Evolutionary conservation across 768 basidiomycete genomes (phyloP), one percentile per base, ranked within the genome.

Genomic region (Boletus fagicola): DNA sequence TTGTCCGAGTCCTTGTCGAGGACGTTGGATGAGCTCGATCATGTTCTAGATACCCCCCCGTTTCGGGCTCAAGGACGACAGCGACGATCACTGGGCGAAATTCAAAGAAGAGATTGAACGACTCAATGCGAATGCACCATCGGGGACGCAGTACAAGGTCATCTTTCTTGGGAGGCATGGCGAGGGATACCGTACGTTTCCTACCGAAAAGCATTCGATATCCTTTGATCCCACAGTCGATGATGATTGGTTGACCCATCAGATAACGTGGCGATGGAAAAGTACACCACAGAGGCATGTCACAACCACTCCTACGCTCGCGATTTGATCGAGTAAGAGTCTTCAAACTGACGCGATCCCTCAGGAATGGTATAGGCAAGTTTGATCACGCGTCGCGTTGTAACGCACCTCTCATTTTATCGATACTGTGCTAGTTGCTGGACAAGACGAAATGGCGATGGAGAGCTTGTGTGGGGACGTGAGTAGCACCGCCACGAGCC

Each of bases 381-480:
- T 71, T 24, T 53, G 35, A 39, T 58, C 51, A 16, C 26, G 22
- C 15, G 36, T 46, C 42, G 26, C 2, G 6, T 38, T 15, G 20
- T 44, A 12, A 15, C 16, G 15, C n/a, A 13, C 1, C n/a, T 52
- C 57, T 46, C 28, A 56, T 40, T 26, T 6, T 28, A 24, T 45
- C 4, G 49, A 22, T 20, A 20, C 24, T 30, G 12, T 15, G 49
- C 7, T 48, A 85, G 84, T 60, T 90, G 82, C 62, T 90, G 83
- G 83, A 75, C 83, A 0, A 84, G 76, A 65, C 68, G 83, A 1
- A 72, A 85, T 38, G 84, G 84, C 2, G 85, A 92, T 57, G 86
- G 77, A 18, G 81, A 85, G 47, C 68, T 89, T 9, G 74, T 74
- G 11, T 92, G 90, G 90, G 90, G 90, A 16, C 90, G 87, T 87